Evolutionary conservation across 345 rosid species (phyloP).

Genomic region (Rhizophora mangle): DNA sequence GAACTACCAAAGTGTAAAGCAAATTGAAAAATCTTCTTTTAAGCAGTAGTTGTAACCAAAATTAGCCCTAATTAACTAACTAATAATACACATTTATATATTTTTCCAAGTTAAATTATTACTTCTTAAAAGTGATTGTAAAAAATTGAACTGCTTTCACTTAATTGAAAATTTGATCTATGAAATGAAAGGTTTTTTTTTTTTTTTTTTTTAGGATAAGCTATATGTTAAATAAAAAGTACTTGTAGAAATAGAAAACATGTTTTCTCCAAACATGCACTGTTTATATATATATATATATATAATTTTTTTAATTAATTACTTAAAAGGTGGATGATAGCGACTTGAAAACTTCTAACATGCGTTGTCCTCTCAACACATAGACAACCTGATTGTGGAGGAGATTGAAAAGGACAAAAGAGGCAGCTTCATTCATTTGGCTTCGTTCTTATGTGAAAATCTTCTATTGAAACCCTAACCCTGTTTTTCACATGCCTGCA

Average conservation of each 20-base stretch:
- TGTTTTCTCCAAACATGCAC: neutral
- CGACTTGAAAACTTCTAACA: constrained; percentile 45
- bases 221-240: neutral
- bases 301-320: neutral
- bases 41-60: too few relatives aligned
- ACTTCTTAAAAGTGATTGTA: too few relatives aligned
- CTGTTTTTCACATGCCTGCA: constrained; percentile 17
- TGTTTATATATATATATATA: neutral
- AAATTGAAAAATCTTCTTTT: neutral
- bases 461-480: constrained; percentile 26
- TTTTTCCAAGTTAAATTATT: too few relatives aligned
- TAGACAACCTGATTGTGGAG: constrained; percentile 27
- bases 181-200: too few relatives aligned
- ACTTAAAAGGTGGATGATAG: constrained; percentile 33
- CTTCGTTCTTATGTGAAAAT: constrained; percentile 26
- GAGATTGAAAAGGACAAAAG: constrained; percentile 33
- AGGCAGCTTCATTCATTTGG: constrained; percentile 45
- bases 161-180: too few relatives aligned
- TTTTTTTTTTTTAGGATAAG: too few relatives aligned
- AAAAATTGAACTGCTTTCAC: too few relatives aligned
- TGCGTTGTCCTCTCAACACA: constrained; percentile 52
- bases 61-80: too few relatives aligned
- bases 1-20: neutral
- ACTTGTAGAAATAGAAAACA: neutral
- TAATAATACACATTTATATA: too few relatives aligned